Evolutionary conservation across 2,329 filamentous ascomycete species (phyloP).

Genomic region (Xylogone sp.): DNA sequence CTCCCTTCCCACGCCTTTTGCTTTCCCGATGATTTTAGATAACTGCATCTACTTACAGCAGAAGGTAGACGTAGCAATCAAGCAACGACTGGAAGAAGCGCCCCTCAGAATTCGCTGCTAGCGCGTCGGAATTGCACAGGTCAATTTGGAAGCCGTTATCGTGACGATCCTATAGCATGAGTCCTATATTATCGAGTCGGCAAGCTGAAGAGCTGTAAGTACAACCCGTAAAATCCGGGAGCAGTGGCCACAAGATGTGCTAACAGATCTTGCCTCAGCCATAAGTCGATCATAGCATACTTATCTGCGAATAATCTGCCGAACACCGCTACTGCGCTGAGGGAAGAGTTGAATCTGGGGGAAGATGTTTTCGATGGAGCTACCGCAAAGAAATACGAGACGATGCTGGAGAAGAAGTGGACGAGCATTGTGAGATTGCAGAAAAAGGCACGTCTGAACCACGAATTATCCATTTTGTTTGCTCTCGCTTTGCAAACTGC

Average conservation of each 20-base stretch:
- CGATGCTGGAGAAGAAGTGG: constrained; percentile 96
- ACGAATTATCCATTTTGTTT: too few relatives aligned
- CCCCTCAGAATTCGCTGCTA: too few relatives aligned
- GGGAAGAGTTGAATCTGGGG: constrained; percentile 71
- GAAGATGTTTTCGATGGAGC: constrained; percentile 64
- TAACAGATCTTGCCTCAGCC: constrained; percentile 47
- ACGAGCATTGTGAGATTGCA: constrained; percentile 91
- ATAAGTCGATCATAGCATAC: constrained; percentile 93
- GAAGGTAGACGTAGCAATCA: too few relatives aligned
- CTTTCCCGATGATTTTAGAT: too few relatives aligned
- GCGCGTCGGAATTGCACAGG: too few relatives aligned
- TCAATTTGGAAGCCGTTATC: too few relatives aligned
- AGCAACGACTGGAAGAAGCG: too few relatives aligned
- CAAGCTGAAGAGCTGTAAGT: constrained; percentile 88
- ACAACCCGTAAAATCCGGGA: constrained; percentile 6
- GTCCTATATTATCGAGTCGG: constrained; percentile 69
- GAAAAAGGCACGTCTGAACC: constrained; percentile 77
- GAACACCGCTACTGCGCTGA: constrained; percentile 65
- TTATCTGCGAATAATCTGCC: constrained; percentile 69
- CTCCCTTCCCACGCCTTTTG: too few relatives aligned
- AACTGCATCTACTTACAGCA: too few relatives aligned
- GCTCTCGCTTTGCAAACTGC: background rate
- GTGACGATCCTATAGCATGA: constrained; percentile 46
- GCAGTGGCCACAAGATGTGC: constrained; percentile 15
- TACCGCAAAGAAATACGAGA: constrained; percentile 91